Percentiles rank a stretch among this genome's conserved stretches.
phyloP scores from a whole-genome alignment of 352 stramenopile species.

The Pythium utonaiense region DNA sequence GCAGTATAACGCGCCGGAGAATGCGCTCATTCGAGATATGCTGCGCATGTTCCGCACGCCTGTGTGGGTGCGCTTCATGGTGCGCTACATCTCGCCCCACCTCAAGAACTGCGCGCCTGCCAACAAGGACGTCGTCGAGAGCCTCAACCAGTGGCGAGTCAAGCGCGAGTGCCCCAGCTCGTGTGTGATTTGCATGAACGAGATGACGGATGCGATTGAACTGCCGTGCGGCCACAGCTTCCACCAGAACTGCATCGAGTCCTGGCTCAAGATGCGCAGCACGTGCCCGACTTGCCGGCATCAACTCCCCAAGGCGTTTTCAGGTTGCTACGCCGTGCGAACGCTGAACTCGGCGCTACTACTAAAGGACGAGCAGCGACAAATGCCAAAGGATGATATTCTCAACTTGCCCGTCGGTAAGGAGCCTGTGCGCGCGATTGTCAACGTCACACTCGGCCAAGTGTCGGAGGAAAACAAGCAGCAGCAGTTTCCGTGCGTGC shows the following conservation, averaged over 20 bases:
- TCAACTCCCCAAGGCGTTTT: conserved; percentile 86
- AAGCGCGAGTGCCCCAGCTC: conserved; percentile 29
- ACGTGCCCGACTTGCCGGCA: conserved; percentile 94
- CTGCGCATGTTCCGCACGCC: conserved; percentile 81
- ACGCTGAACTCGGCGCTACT: conserved; percentile 78
- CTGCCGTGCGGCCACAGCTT: conserved; percentile 93
- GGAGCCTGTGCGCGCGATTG: conserved; percentile 64
- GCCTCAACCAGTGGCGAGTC: conserved; percentile 28
- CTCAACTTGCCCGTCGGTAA: conserved; percentile 50
- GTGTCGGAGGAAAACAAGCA: conserved; percentile 51
- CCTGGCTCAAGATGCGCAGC: conserved; percentile 90
- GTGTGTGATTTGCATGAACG: conserved; percentile 92
- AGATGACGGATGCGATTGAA: conserved; percentile 61
- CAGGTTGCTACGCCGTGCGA: conserved; percentile 70
- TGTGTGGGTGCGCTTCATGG: conserved; percentile 82
- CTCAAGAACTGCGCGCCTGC: conserved; percentile 77
- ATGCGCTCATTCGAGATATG: conserved; percentile 62
- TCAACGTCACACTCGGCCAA: conserved; percentile 78
- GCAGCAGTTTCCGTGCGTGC: conserved; percentile 70
- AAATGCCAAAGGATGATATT: conserved; percentile 50
- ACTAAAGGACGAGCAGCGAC: conserved; percentile 58
- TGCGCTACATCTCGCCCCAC: conserved; percentile 81
- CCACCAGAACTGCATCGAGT: conserved; percentile 90
- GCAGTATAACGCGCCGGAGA: conserved; percentile 68
- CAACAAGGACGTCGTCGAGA: conserved; percentile 66